phyloP scores from a whole-genome alignment of 495 filamentous ascomycete species.

The Penicillium argentinense region DNA sequence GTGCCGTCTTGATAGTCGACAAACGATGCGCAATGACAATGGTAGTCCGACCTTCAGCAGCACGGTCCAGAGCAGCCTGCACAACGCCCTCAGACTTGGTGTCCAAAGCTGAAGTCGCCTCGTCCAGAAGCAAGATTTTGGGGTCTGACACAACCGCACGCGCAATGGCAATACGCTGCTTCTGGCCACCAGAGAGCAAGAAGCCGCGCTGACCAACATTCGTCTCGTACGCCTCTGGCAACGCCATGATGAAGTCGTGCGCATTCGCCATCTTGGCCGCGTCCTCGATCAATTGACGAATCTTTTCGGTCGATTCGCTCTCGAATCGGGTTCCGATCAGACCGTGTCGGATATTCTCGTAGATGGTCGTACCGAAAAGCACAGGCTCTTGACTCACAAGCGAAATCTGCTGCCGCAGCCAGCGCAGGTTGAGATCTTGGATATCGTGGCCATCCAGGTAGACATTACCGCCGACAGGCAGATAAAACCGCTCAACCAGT shows the following conservation, averaged over 20 bases:
- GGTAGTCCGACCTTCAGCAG: constrained; percentile 86
- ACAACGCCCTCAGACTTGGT: constrained; percentile 95
- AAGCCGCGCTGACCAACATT: constrained; percentile 95
- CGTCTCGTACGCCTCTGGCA: constrained; percentile 90
- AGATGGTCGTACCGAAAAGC: constrained; percentile 81
- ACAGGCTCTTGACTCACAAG: constrained; percentile 78
- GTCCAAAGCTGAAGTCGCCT: constrained; percentile 93
- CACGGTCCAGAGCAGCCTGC: constrained; percentile 86
- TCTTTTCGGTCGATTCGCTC: constrained; percentile 60
- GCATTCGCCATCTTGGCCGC: constrained; percentile 91
- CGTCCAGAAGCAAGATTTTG: constrained; percentile 92
- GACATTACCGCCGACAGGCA: constrained; percentile 77
- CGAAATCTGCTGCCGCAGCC: constrained; percentile 88
- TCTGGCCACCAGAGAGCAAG: constrained; percentile 89
- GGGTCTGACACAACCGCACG: constrained; percentile 90
- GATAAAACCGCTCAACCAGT: constrained; percentile 89
- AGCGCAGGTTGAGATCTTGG: constrained; percentile 77
- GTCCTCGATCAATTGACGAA: constrained; percentile 67
- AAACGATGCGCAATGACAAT: constrained; percentile 95
- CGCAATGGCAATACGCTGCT: constrained; percentile 88
- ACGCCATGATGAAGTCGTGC: constrained; percentile 80
- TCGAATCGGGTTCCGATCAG: constrained; percentile 83
- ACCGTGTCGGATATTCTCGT: constrained; percentile 81
- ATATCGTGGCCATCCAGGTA: constrained; percentile 84
- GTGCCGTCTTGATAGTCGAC: constrained; percentile 88